A percentile compares a stretch with the other conserved stretches of the same genome.
phyloP scores from a whole-genome alignment of 2,329 filamentous ascomycete genomes.

The Beauveria rudraprayagi region DNA sequence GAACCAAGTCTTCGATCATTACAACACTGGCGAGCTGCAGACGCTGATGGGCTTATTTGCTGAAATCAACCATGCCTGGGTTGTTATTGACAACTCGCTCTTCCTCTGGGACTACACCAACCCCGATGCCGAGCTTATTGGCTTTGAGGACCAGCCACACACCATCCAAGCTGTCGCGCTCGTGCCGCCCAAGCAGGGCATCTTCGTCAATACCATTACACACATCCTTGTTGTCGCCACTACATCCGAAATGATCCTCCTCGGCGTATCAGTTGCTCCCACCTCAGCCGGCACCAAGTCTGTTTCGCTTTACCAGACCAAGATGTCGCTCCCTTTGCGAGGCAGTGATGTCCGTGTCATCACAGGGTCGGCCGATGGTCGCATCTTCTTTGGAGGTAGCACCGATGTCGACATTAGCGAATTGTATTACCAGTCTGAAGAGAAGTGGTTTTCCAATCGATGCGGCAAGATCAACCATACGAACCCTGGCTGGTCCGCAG shows the following conservation, averaged over 20 bases:
- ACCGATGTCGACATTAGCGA: conserved; percentile 85
- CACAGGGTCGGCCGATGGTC: conserved; percentile 71
- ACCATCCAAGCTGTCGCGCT: conserved; percentile 88
- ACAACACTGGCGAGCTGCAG: conserved; percentile 76
- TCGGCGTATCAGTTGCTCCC: conserved; percentile 69
- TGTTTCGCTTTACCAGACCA: conserved; percentile 79
- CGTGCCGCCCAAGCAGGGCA: conserved; percentile 73
- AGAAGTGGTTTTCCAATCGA: conserved; percentile 88
- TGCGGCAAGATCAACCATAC: conserved; percentile 88
- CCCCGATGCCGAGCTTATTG: conserved; percentile 82
- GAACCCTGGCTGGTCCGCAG: conserved; percentile 60
- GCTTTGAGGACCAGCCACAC: conserved; percentile 81
- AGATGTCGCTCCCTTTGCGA: conserved; percentile 70
- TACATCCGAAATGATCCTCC: conserved; percentile 70
- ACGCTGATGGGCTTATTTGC: conserved; percentile 96
- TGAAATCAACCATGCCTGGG: conserved; percentile 90
- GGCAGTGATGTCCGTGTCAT: conserved; percentile 73
- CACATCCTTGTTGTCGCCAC: conserved; percentile 88
- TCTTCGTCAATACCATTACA: conserved; percentile 80
- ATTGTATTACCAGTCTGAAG: conserved; percentile 92
- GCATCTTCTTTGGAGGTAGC: conserved; percentile 85
- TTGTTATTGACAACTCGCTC: conserved; percentile 88
- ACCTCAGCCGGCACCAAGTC: conserved; percentile 61
- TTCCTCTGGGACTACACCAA: conserved; percentile 98
- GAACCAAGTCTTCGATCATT: conserved; percentile 85